A percentile compares a stretch with the other conserved stretches of the same genome.
Evolutionary conservation across 805 yeast genomes (phyloP).

Genomic region (Candida easanensis): DNA sequence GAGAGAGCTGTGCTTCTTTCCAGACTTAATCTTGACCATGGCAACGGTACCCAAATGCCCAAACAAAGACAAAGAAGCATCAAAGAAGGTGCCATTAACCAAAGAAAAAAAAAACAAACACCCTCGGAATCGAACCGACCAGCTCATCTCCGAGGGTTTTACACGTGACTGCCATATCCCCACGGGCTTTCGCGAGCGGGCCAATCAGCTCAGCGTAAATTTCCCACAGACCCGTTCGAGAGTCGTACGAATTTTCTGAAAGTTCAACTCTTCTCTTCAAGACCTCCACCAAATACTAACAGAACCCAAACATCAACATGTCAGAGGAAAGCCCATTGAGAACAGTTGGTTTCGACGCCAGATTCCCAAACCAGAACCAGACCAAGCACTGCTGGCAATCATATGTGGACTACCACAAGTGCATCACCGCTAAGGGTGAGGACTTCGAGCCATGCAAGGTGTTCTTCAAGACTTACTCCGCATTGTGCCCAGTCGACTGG

Average conservation of each 20-base stretch:
- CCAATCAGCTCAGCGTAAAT: constrained; percentile 19
- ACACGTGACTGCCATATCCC: not conserved
- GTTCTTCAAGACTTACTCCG: constrained; percentile 85
- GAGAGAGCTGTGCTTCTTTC: constrained; percentile 24
- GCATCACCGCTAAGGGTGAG: constrained; percentile 95
- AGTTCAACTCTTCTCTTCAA: not conserved
- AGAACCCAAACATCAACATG: constrained; percentile 13
- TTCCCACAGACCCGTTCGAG: not conserved
- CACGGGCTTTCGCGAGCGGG: constrained; percentile 1
- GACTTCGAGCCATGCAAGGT: constrained; percentile 97
- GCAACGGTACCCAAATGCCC: too few relatives aligned
- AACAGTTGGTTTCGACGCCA: constrained; percentile 80
- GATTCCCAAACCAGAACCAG: constrained; percentile 97
- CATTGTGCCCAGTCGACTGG: constrained; percentile 86
- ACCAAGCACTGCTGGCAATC: constrained; percentile 98
- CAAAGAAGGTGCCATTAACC: not conserved
- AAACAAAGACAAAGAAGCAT: too few relatives aligned
- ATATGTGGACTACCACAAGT: constrained; percentile 96
- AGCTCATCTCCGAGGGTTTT: not conserved
- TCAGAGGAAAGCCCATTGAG: constrained; percentile 43
- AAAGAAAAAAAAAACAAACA: not conserved
- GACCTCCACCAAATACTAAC: not conserved
- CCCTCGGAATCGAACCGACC: not conserved
- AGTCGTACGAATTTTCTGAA: constrained; percentile 11
- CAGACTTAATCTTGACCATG: constrained; percentile 35